Evolutionary conservation across 192 early-diverging fungal species (phyloP).

Genomic region (Podila epigama): DNA sequence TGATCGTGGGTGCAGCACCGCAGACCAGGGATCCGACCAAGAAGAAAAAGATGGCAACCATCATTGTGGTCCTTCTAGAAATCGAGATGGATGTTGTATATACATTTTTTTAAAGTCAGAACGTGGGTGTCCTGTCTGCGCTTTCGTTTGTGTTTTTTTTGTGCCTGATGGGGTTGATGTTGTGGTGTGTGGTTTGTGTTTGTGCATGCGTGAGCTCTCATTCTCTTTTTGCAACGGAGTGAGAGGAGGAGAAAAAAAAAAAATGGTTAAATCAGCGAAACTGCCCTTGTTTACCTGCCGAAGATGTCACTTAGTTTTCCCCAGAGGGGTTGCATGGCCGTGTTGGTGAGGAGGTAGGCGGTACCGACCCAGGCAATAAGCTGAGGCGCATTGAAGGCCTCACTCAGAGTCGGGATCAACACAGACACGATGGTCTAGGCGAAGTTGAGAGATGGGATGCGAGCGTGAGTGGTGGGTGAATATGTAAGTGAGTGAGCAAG

Average conservation of each 20-base stretch:
- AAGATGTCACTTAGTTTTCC: constrained; percentile 82
- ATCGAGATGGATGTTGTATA: no score
- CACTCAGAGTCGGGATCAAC: constrained; percentile 28
- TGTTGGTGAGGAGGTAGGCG: constrained; percentile 61
- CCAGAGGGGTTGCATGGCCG: constrained; percentile 80
- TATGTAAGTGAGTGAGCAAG: not conserved
- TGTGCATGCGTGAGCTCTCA: no score
- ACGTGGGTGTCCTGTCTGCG: no score
- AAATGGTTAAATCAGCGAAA: no score
- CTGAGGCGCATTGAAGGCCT: constrained; percentile 69
- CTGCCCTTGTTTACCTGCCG: constrained; percentile 55
- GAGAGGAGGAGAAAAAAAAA: no score
- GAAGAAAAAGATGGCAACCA: constrained; percentile 45
- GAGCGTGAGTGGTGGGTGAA: not conserved
- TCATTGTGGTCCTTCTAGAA: constrained; percentile 31
- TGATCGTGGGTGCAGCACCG: constrained; percentile 40
- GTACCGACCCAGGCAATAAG: constrained; percentile 86
- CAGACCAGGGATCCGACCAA: constrained; percentile 37
- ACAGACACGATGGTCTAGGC: constrained; percentile 40
- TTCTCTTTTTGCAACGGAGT: no score
- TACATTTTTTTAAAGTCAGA: no score
- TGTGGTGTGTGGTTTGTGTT: no score
- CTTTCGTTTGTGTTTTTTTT: no score
- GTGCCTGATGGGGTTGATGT: no score
- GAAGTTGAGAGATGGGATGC: no score